Base-by-base conservation (phyloP, 495 filamentous ascomycete species). In the Lichina pygmaea region DNA sequence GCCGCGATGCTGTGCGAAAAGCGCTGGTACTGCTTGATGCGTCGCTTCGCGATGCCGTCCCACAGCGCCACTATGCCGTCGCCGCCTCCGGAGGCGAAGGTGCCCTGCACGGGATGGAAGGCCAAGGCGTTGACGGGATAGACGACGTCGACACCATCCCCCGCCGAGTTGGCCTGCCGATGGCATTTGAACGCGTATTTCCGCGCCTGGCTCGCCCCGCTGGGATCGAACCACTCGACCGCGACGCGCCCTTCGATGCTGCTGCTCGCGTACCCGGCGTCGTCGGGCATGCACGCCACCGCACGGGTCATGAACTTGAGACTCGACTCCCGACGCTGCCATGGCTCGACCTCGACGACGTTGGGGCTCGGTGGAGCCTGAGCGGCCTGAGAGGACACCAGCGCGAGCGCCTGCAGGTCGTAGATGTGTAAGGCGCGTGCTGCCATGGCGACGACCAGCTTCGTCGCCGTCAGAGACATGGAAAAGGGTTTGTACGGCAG, bases 141-240 rank as follows among this genome's bases (percentile, higher is more conserved):
- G 7, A 97, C 83, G 8, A 94, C 67, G 56, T 97, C 89, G 7
- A 75, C 64, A 32, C 76, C 78, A 41, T 81, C 73, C 24, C 2
- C 44, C 2, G 60, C 58, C 2, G 62, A 61, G 0, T 61, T 61
- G 12, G 53, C 44, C 58, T 89, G 78, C 9, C 89, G 75, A 60
- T 97, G 89, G 60, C 89, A 97, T 57, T 97, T 97, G 67, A 97
- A 97, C 8, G 89, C 89, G 64, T 94, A 97, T 54, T 93, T 95
- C 46, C 86, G 68, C 13, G 78, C 77, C 58, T 94, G 83, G 5
- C 80, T 84, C 54, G 80, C 75, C 33, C 73, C 64, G 7, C 72
- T 78, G 10, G 86, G 77, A 55, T 94, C 89, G 62, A 95, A 94
- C 81, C 86, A 95, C 55, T 97, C 89, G 1, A 97, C 89, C 0